phyloP scores from a whole-genome alignment of 306 rosid genomes.

The Styphnolobium japonicum region DNA sequence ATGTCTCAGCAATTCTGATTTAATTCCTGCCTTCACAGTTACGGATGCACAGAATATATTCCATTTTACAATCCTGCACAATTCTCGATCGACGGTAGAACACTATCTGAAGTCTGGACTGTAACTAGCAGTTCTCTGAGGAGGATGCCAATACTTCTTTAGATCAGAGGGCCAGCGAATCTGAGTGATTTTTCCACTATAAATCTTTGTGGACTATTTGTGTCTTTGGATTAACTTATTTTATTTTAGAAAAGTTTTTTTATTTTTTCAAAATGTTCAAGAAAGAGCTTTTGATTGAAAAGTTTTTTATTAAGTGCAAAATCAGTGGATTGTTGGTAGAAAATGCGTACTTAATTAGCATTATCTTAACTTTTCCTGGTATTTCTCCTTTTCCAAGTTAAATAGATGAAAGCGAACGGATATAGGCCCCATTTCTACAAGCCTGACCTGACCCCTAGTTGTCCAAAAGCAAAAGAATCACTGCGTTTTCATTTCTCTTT shows the following conservation, averaged over 20 bases:
- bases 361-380: background rate
- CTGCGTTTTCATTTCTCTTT: background rate
- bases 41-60: background rate
- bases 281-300: background rate
- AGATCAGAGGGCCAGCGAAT: background rate
- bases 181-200: slow-evolving; percentile 24
- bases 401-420: background rate
- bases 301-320: background rate
- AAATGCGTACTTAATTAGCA: background rate
- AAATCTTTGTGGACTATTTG: background rate
- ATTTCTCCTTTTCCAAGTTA: background rate
- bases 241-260: background rate
- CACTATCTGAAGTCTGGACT: background rate
- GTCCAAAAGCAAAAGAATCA: slow-evolving; percentile 4
- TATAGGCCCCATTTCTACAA: background rate
- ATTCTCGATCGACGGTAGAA: background rate
- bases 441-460: background rate
- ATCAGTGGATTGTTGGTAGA: slow-evolving; percentile 14
- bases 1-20: background rate
- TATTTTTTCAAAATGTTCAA: background rate
- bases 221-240: background rate
- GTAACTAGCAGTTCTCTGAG: background rate
- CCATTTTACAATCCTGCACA: background rate
- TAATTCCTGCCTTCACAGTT: background rate
- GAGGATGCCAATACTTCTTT: background rate